A percentile compares a stretch with the other conserved stretches of the same genome.
These are phyloP conservation scores for Aschersonia sp. DNA, from an alignment of 2,329 filamentous ascomycete genomes.

Conservation along the genomic window DNA sequence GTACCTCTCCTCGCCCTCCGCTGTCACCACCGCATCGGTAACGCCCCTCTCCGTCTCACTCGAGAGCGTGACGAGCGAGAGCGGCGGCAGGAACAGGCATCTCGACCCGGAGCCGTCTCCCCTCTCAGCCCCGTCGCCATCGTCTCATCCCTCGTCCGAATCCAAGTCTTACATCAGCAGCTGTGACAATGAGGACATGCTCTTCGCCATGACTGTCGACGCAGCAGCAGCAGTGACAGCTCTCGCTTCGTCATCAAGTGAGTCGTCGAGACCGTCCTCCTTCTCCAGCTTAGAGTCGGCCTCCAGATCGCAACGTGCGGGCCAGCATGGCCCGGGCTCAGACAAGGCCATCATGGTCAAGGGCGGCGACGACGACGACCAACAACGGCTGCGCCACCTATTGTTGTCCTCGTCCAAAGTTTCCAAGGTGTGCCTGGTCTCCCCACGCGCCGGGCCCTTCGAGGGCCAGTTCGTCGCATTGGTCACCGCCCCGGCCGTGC, in stretches of 20 bases:
- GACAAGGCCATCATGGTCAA: neutral
- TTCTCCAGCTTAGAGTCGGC: neutral
- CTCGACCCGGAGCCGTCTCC: neutral
- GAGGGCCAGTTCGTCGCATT: slow-evolving; percentile 34
- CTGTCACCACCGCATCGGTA: neutral
- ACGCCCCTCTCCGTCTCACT: neutral
- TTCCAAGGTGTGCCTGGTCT: slow-evolving; percentile 25
- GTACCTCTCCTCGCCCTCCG: neutral
- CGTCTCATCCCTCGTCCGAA: neutral
- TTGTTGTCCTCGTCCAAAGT: slow-evolving; percentile 25
- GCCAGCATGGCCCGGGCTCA: neutral
- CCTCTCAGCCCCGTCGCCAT: neutral
- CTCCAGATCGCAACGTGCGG: neutral
- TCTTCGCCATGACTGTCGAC: slow-evolving; percentile 5
- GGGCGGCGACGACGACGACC: neutral
- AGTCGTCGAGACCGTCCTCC: neutral
- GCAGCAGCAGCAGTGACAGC: slow-evolving; percentile 1
- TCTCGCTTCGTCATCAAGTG: slow-evolving; percentile 3
- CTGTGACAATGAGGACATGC: slow-evolving; percentile 2
- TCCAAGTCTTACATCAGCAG: slow-evolving; percentile 2
- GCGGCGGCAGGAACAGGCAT: neutral
- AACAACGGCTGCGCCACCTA: slow-evolving; percentile 18
- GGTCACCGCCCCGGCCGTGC: slow-evolving; percentile 18
- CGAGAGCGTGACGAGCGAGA: neutral
- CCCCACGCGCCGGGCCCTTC: slow-evolving; percentile 33